Evolutionary conservation across 2,329 filamentous ascomycete species (phyloP).

Genomic region (Ceratocystis ficicola): DNA sequence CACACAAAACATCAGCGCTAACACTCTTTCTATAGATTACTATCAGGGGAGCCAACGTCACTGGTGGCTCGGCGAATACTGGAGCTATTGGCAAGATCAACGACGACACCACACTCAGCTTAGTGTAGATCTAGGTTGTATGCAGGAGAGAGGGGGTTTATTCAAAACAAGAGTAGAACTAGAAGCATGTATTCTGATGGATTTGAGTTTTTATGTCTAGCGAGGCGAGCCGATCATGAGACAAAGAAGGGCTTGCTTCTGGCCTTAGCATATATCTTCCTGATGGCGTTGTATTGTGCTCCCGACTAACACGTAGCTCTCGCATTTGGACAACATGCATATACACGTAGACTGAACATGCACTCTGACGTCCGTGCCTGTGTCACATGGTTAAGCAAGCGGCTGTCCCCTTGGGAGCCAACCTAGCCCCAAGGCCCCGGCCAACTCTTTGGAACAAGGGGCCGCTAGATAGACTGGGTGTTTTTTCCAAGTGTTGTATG

Average conservation of each 20-base stretch:
- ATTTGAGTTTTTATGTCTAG: neutral
- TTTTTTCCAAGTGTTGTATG: too few relatives aligned
- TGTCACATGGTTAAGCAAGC: neutral
- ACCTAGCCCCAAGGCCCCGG: neutral
- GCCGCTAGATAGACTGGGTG: too few relatives aligned
- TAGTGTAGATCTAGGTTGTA: slow-evolving; percentile 29
- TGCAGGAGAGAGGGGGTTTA: neutral
- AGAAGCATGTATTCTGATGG: slow-evolving; percentile 6
- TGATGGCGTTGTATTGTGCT: neutral
- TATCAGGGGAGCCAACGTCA: slow-evolving; percentile 40
- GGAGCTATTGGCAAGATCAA: slow-evolving; percentile 53
- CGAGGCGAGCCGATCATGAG: neutral
- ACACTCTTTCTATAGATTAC: slow-evolving; percentile 13
- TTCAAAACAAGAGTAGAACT: neutral
- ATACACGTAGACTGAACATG: neutral
- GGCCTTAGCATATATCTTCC: neutral
- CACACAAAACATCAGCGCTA: neutral
- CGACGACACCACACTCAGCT: slow-evolving; percentile 61
- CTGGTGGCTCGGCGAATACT: slow-evolving; percentile 51
- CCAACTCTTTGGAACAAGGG: neutral
- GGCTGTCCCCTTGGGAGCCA: neutral
- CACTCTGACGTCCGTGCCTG: neutral
- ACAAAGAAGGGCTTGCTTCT: neutral
- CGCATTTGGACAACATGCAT: neutral
- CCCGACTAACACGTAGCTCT: slow-evolving; percentile 3